Percentiles rank a stretch among this genome's conserved stretches.
phyloP scores from a whole-genome alignment of 768 basidiomycete species.

The Termitomyces heimii region DNA sequence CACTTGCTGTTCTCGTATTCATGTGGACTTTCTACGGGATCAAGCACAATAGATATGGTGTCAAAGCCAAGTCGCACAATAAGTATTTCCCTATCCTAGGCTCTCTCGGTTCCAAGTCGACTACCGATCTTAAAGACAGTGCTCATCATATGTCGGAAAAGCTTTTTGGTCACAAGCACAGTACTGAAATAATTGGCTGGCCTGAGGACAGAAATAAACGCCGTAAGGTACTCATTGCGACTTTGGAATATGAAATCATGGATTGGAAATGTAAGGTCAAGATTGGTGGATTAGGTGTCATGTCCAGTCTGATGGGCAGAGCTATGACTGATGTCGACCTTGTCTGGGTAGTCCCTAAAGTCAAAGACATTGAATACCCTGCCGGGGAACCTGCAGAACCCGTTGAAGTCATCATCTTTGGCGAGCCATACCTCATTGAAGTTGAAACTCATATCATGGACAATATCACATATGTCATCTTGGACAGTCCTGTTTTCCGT shows the following conservation, averaged over 20 bases:
- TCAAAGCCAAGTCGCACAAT: conserved; percentile 61
- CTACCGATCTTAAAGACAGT: conserved; percentile 63
- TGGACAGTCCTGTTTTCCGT: conserved; percentile 94
- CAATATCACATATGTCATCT: conserved; percentile 92
- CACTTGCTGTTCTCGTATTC: conserved; percentile 79
- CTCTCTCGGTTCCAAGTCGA: conserved; percentile 55
- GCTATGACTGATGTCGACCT: conserved; percentile 97
- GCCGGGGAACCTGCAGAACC: conserved; percentile 88
- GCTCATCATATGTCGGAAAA: conserved; percentile 61
- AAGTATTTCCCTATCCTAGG: conserved; percentile 91
- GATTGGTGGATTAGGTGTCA: conserved; percentile 96
- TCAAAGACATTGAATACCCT: conserved; percentile 92
- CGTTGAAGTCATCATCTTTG: conserved; percentile 94
- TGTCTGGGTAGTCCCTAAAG: conserved; percentile 91
- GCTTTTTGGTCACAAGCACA: conserved; percentile 58
- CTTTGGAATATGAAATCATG: conserved; percentile 93
- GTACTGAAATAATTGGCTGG: conserved; percentile 87
- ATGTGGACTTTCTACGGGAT: conserved; percentile 97
- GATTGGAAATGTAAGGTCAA: conserved; percentile 99
- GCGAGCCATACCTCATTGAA: conserved; percentile 92
- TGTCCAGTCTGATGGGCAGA: conserved; percentile 97
- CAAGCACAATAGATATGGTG: conserved; percentile 89
- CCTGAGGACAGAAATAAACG: conserved; percentile 90
- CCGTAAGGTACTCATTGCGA: conserved; percentile 86
- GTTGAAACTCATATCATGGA: conserved; percentile 90